A percentile compares a stretch with the other conserved stretches of the same genome.
phyloP scores from a whole-genome alignment of 768 basidiomycete species.

The Pleurotus tuoliensis region DNA sequence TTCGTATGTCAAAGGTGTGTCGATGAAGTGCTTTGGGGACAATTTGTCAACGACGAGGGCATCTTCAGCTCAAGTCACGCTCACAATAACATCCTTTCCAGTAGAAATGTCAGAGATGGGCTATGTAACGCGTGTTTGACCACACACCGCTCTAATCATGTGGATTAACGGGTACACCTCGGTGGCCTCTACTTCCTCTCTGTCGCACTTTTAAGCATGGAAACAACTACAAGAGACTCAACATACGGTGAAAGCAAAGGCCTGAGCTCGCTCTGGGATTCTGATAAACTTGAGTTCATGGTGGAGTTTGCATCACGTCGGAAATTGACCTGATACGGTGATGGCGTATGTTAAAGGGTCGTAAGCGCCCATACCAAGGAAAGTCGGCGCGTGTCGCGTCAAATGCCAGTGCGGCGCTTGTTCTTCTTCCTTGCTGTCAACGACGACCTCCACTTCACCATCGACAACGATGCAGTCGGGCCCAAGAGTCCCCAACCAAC shows the following conservation, averaged over 20 bases:
- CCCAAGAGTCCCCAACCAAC: conserved; percentile 38
- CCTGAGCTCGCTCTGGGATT: conserved; percentile 38
- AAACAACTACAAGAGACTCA: conserved; percentile 4
- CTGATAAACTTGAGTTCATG: conserved; percentile 24
- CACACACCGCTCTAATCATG: conserved; percentile 60
- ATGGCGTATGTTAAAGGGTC: neutral
- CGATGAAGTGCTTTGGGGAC: conserved; percentile 31
- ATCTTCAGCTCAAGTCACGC: conserved; percentile 10
- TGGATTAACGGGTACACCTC: conserved; percentile 81
- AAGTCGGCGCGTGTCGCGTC: conserved; percentile 4
- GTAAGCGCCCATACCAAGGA: conserved; percentile 7
- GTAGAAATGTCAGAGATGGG: conserved; percentile 9
- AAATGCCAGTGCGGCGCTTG: neutral
- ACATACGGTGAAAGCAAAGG: conserved; percentile 40
- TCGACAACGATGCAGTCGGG: conserved; percentile 42
- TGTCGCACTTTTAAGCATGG: conserved; percentile 15
- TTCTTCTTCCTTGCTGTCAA: conserved; percentile 23
- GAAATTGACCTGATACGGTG: neutral
- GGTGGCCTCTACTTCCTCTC: conserved; percentile 52
- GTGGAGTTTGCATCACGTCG: conserved; percentile 2
- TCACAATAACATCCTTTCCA: conserved; percentile 59
- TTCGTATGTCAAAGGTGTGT: conserved; percentile 81
- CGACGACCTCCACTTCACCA: conserved; percentile 19
- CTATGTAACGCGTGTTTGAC: conserved; percentile 1
- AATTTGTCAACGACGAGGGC: neutral